Evolutionary conservation across 805 yeast species (phyloP).

Genomic region (Zygoascus tannicola): DNA sequence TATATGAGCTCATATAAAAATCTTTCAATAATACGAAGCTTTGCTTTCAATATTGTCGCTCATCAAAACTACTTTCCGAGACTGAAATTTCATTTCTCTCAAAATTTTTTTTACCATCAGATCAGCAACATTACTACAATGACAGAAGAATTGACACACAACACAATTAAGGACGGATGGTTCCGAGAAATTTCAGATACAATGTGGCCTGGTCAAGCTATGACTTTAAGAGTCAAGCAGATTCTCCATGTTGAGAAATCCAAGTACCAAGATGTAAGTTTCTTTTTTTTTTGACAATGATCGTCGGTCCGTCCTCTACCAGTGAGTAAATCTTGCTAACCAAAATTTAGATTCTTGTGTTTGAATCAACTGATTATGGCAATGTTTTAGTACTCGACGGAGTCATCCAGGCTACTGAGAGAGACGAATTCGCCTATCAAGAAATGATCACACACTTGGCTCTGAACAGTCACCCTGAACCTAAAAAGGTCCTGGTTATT

Average conservation of each 20-base stretch:
- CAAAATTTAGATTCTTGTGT: slow-evolving; percentile 39
- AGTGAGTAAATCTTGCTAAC: too few species aligned
- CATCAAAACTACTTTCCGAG: too few species aligned
- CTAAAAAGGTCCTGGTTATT: slow-evolving; percentile 70
- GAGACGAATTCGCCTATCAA: slow-evolving; percentile 91
- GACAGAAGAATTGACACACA: slow-evolving; percentile 22
- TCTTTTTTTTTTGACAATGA: neutral
- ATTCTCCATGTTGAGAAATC: slow-evolving; percentile 61
- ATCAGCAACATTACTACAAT: slow-evolving; percentile 5
- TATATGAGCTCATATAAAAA: too few species aligned
- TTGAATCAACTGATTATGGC: slow-evolving; percentile 67
- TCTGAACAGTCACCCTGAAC: slow-evolving; percentile 63
- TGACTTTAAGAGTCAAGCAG: slow-evolving; percentile 52
- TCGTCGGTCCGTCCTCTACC: too few species aligned
- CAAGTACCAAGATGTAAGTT: slow-evolving; percentile 63
- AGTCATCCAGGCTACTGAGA: slow-evolving; percentile 81
- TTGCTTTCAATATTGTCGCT: too few species aligned
- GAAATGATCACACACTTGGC: slow-evolving; percentile 86
- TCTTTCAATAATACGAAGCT: too few species aligned
- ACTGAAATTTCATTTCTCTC: too few species aligned
- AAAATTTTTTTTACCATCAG: neutral
- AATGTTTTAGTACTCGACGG: slow-evolving; percentile 87
- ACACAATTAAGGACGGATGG: slow-evolving; percentile 56
- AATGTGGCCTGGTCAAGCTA: slow-evolving; percentile 81
- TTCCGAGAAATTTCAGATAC: slow-evolving; percentile 65